These are phyloP conservation scores for Cadophora gregata DNA, from an alignment of 2,329 filamentous ascomycete species.

Conservation along the genomic window DNA sequence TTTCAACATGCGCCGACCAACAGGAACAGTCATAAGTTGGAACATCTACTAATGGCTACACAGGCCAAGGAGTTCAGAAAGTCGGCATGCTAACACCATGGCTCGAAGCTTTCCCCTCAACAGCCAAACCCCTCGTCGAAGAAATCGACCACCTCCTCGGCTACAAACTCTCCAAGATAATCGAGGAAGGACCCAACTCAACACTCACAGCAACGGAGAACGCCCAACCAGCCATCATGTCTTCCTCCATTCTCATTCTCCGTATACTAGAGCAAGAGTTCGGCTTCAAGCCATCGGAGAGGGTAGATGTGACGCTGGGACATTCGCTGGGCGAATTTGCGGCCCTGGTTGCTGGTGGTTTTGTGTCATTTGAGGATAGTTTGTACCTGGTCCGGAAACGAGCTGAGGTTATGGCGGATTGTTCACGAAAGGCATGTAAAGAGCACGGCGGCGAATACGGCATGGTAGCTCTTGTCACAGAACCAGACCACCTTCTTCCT, in stretches of 20 bases:
- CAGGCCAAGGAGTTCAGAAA: conserved; percentile 87
- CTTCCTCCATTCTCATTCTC: conserved; percentile 87
- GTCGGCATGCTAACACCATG: conserved; percentile 88
- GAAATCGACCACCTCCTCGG: conserved; percentile 83
- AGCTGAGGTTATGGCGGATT: conserved; percentile 83
- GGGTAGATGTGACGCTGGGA: conserved; percentile 83
- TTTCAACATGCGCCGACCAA: no score
- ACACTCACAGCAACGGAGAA: conserved; percentile 82
- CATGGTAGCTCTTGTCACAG: conserved; percentile 92
- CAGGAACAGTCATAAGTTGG: conserved; percentile 9
- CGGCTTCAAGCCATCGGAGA: conserved; percentile 71
- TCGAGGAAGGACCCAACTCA: conserved; percentile 79
- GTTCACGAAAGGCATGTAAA: conserved; percentile 69
- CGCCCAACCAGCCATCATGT: conserved; percentile 96
- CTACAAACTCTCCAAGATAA: conserved; percentile 77
- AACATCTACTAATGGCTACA: conserved; percentile 21
- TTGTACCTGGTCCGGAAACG: conserved; percentile 77
- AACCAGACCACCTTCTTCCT: conserved; percentile 73
- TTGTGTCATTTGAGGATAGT: conserved; percentile 79
- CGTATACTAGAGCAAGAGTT: conserved; percentile 87
- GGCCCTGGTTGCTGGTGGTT: conserved; percentile 83
- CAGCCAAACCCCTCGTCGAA: conserved; percentile 76
- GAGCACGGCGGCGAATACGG: conserved; percentile 82
- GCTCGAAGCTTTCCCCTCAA: conserved; percentile 84
- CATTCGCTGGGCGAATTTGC: conserved; percentile 95